A percentile compares a stretch with the other conserved stretches of the same genome.
Evolutionary conservation across 164 flowering plant species (phyloP).

Genomic region (Stephania japonica): DNA sequence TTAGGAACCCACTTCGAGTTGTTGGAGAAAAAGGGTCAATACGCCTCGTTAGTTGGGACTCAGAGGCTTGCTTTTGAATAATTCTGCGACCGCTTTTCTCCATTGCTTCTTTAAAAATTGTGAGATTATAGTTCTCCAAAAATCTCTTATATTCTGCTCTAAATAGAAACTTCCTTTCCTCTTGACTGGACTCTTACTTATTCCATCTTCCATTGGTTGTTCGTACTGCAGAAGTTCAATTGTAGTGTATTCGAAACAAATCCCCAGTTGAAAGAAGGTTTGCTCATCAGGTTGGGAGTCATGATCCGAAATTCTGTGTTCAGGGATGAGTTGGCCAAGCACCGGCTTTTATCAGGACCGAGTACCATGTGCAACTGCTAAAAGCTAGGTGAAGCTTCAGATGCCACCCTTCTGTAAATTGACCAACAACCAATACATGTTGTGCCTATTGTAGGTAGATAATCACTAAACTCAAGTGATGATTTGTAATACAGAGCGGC

Average conservation of each 20-base stretch:
- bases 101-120: neutral
- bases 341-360: neutral
- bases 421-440: neutral
- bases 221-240: neutral
- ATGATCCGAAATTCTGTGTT: neutral
- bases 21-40: slow-evolving; percentile 63
- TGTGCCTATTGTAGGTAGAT: neutral
- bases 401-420: neutral
- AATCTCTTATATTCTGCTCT: neutral
- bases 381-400: neutral
- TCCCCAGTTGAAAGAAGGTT: neutral
- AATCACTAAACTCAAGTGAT: neutral
- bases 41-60: slow-evolving; percentile 80
- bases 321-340: neutral
- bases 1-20: slow-evolving; percentile 82
- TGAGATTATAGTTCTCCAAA: neutral
- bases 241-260: neutral
- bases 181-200: neutral
- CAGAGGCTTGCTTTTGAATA: slow-evolving; percentile 94
- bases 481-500: neutral
- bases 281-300: neutral
- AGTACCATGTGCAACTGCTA: neutral
- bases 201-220: neutral
- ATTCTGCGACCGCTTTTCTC: slow-evolving; percentile 12
- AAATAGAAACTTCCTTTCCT: neutral